phyloP scores from a whole-genome alignment of 139 green algal genomes.

The Chlamydomonas schloesseri region DNA sequence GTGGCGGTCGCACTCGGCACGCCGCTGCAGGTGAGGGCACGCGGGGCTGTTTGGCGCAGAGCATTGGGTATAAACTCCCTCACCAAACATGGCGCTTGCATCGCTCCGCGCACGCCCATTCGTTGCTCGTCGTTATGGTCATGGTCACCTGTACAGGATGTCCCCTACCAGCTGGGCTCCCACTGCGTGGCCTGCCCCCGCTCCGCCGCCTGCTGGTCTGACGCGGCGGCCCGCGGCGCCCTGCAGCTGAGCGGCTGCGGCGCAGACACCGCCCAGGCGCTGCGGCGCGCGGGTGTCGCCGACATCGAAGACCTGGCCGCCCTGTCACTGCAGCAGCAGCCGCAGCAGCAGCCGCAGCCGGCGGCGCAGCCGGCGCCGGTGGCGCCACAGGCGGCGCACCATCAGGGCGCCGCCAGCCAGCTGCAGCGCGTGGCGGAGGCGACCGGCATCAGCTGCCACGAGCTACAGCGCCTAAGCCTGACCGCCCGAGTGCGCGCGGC shows the following conservation, averaged over 20 bases:
- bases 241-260: slow-evolving; percentile 12
- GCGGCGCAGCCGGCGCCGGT: no score
- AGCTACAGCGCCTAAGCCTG: slow-evolving; percentile 3
- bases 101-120: no score
- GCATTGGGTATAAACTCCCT: no score
- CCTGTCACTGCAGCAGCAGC: neutral
- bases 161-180: slow-evolving; percentile 17
- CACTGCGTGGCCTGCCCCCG: neutral
- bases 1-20: neutral
- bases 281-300: neutral
- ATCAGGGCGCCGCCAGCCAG: neutral
- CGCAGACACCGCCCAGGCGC: neutral
- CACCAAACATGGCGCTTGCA: no score
- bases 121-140: no score
- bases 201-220: neutral
- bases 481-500: neutral
- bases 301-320: slow-evolving; percentile 28
- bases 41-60: no score
- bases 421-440: neutral
- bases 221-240: neutral
- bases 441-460: neutral
- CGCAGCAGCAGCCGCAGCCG: no score
- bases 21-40: neutral
- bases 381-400: no score
- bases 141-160: neutral